Evolutionary conservation across 257 asterid species (phyloP).

Genomic region (Leonotis leonurus): DNA sequence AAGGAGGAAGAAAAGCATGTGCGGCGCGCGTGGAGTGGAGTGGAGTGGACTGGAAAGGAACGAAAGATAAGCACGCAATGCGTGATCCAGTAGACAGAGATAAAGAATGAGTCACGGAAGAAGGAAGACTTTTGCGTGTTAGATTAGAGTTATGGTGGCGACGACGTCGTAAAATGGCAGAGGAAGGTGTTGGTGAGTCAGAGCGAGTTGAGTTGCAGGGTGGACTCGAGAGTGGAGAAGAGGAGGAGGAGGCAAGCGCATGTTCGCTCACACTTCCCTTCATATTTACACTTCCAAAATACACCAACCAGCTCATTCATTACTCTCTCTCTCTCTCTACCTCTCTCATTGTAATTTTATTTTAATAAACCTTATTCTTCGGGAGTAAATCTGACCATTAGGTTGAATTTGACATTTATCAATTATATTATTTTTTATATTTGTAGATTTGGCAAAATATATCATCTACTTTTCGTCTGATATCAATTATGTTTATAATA

Average conservation of each 20-base stretch:
- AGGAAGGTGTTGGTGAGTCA: constrained; percentile 7
- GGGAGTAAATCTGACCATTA: neutral
- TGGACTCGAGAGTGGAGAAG: neutral
- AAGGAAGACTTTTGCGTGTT: constrained; percentile 11
- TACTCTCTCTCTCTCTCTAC: neutral
- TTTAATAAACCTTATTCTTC: neutral
- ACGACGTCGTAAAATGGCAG: constrained; percentile 13
- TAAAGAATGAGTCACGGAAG: constrained; percentile 17
- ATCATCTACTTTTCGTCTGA: no score
- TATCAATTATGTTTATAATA: no score
- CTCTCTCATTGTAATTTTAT: neutral
- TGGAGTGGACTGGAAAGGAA: neutral
- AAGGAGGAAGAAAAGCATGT: constrained; percentile 9
- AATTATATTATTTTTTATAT: no score
- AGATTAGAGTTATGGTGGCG: neutral
- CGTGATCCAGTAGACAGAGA: neutral
- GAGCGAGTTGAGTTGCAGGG: constrained; percentile 1
- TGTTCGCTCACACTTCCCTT: constrained; percentile 14
- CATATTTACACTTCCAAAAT: neutral
- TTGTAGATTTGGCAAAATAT: no score
- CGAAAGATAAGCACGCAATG: neutral
- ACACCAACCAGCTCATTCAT: constrained; percentile 8
- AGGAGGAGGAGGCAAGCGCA: constrained; percentile 29
- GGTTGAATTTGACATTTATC: no score
- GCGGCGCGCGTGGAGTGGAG: neutral